These are phyloP conservation scores for Apodospora peruviana DNA, from an alignment of 495 filamentous ascomycete species.

Conservation along the genomic window DNA sequence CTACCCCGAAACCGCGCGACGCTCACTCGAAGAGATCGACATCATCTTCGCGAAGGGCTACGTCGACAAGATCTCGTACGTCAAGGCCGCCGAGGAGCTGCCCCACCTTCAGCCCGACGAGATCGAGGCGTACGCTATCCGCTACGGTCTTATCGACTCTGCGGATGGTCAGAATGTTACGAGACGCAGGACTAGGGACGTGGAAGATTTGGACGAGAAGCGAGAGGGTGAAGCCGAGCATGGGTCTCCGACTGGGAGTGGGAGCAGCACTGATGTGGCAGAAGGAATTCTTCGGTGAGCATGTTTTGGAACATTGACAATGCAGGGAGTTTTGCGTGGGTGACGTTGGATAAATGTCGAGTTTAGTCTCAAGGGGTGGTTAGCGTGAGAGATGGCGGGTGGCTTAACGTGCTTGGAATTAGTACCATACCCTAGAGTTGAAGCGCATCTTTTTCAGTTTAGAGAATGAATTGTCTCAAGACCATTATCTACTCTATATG, in stretches of 20 bases:
- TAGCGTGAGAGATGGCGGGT: too few species aligned
- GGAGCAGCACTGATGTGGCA: background rate
- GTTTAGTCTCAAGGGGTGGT: too few species aligned
- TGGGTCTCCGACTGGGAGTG: background rate
- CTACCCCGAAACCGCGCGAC: slow-evolving; percentile 67
- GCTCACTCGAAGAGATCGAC: slow-evolving; percentile 75
- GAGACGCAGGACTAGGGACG: background rate
- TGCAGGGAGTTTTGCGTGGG: too few species aligned
- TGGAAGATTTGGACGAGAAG: slow-evolving; percentile 7
- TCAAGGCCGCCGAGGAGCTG: slow-evolving; percentile 63
- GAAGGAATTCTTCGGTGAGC: background rate
- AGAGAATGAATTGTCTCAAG: too few species aligned
- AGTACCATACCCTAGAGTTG: too few species aligned
- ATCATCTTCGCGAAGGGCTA: slow-evolving; percentile 74
- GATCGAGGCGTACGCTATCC: slow-evolving; percentile 55
- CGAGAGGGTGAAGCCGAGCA: slow-evolving; percentile 1
- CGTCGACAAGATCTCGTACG: slow-evolving; percentile 68
- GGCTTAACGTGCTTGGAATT: too few species aligned
- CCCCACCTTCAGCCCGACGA: slow-evolving; percentile 59
- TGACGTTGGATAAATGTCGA: too few species aligned
- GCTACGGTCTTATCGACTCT: slow-evolving; percentile 50
- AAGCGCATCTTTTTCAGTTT: too few species aligned
- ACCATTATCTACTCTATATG: too few species aligned
- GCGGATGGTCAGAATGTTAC: background rate
- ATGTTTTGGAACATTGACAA: background rate